Percentiles rank a stretch among this genome's conserved stretches.
Conservation (phyloP, 2,329 filamentous ascomycete genomes). For the Exophiala lecanii-corni region DNA sequence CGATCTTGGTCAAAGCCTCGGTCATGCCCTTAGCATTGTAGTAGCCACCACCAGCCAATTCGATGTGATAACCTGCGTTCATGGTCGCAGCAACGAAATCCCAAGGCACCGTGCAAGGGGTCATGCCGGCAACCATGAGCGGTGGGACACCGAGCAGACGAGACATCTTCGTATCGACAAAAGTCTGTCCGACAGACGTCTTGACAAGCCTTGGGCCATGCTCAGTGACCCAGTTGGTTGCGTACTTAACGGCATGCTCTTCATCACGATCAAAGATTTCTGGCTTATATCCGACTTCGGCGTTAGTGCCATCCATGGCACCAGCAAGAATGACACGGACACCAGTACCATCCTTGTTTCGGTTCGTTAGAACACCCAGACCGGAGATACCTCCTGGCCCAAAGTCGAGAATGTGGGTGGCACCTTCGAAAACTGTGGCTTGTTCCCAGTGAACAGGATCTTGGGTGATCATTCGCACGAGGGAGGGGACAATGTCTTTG, state of each 20-base stretch:
- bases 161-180: conserved; percentile 95
- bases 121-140: conserved; percentile 91
- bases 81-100: conserved; percentile 89
- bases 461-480: conserved; percentile 89
- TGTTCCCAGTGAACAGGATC: conserved; percentile 95
- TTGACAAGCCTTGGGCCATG: conserved; percentile 89
- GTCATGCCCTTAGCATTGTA: conserved; percentile 80
- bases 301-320: conserved; percentile 82
- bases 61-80: conserved; percentile 92
- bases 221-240: conserved; percentile 96
- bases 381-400: conserved; percentile 96
- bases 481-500: conserved; percentile 76
- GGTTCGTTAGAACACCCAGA: conserved; percentile 90
- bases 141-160: conserved; percentile 78
- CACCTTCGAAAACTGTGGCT: conserved; percentile 82
- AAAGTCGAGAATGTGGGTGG: conserved; percentile 94
- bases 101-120: conserved; percentile 80
- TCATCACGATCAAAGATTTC: conserved; percentile 96
- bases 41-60: conserved; percentile 85
- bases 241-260: conserved; percentile 89
- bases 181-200: conserved; percentile 82
- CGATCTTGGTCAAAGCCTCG: conserved; percentile 76
- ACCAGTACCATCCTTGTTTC: conserved; percentile 97
- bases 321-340: conserved; percentile 94
- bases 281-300: conserved; percentile 94